Evolutionary conservation across 805 yeast genomes (phyloP).

Genomic region (Kazachstania kunashirensis): DNA sequence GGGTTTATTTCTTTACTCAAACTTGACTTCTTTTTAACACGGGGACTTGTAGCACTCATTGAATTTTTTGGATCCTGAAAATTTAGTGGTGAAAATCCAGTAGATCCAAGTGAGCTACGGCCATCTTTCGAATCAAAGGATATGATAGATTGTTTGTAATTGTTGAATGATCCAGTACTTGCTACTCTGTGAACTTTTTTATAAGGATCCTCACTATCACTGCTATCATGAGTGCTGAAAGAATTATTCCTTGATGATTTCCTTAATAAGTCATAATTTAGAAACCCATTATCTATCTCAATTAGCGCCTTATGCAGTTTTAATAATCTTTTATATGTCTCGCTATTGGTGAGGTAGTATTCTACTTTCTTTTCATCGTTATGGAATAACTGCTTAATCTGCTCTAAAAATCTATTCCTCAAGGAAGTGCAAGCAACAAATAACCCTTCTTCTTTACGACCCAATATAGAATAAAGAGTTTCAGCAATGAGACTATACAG

Average conservation of each 20-base stretch:
- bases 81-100: slow-evolving; percentile 10
- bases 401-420: slow-evolving; percentile 15
- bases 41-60: slow-evolving; percentile 6
- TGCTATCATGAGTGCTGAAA: slow-evolving; percentile 16
- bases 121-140: slow-evolving; percentile 18
- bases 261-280: slow-evolving; percentile 34
- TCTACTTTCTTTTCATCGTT: slow-evolving; percentile 20
- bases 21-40: slow-evolving; percentile 20
- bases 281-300: slow-evolving; percentile 54
- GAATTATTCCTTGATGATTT: slow-evolving; percentile 33
- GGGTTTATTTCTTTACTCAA: slow-evolving; percentile 20
- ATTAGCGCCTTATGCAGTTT: slow-evolving; percentile 47
- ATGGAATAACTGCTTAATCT: slow-evolving; percentile 14
- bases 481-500: slow-evolving; percentile 61
- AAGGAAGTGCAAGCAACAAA: slow-evolving; percentile 23
- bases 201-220: slow-evolving; percentile 10
- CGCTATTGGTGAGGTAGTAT: slow-evolving; percentile 18
- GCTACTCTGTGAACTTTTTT: slow-evolving; percentile 1
- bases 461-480: slow-evolving; percentile 57
- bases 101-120: slow-evolving; percentile 17
- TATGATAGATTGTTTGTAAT: neutral
- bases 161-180: neutral
- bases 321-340: slow-evolving; percentile 30
- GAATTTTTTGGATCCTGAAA: slow-evolving; percentile 9
- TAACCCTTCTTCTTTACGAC: slow-evolving; percentile 49